Evolutionary conservation across 2,329 filamentous ascomycete species (phyloP).

Genomic region (Penicillium oxalicum): DNA sequence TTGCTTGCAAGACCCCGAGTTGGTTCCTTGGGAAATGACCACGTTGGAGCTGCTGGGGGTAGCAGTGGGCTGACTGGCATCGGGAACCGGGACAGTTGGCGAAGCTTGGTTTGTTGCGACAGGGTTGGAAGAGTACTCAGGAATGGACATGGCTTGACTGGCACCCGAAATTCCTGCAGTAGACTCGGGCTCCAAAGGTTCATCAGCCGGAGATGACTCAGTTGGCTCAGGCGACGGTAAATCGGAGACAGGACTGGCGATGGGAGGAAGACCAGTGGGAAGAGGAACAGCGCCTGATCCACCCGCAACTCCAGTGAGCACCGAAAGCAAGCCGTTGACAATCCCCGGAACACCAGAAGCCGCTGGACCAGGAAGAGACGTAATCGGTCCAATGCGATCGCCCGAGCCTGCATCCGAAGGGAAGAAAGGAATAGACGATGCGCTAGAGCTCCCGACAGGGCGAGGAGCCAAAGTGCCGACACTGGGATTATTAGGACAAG

Average conservation of each 20-base stretch:
- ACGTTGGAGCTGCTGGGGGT: constrained; percentile 2
- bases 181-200: no score
- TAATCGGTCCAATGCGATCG: not conserved
- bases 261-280: not conserved
- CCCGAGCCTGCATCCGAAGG: constrained; percentile 3
- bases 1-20: constrained; percentile 5
- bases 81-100: constrained; percentile 1
- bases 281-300: constrained; percentile 1
- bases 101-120: constrained; percentile 3
- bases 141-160: no score
- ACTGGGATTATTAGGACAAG: constrained; percentile 14
- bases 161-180: no score
- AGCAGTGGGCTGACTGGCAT: constrained; percentile 8
- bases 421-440: constrained; percentile 1
- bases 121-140: no score
- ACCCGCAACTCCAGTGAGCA: constrained; percentile 6
- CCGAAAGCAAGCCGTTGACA: constrained; percentile 10
- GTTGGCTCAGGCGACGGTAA: no score
- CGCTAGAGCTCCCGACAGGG: not conserved
- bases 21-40: not conserved
- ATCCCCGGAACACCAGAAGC: constrained; percentile 6
- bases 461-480: constrained; percentile 6
- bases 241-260: not conserved
- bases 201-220: no score
- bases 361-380: not conserved